Percentiles rank a stretch among this genome's conserved stretches.
These are phyloP conservation scores for Trichoderma reesei DNA, from an alignment of 495 filamentous ascomycete species.

Conservation along the genomic window DNA sequence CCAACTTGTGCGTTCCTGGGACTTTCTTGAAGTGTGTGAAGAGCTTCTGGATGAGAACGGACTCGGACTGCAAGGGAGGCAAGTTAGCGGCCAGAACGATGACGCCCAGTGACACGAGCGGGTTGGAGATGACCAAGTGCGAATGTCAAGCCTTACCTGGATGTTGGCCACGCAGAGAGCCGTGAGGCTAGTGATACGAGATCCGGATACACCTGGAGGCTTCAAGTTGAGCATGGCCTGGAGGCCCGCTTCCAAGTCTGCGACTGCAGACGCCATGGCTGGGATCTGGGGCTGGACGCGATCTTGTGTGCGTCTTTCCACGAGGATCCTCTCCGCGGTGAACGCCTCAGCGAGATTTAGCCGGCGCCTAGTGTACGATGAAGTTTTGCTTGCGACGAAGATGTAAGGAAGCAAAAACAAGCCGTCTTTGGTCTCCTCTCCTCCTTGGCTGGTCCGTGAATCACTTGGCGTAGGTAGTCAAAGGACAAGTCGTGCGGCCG, in stretches of 20 bases:
- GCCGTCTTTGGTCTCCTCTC: not conserved
- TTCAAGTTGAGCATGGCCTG: slow-evolving; percentile 87
- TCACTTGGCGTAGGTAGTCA: not conserved
- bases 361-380: not conserved
- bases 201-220: slow-evolving; percentile 84
- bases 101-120: not conserved
- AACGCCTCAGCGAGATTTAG: not conserved
- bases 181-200: slow-evolving; percentile 80
- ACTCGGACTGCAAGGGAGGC: slow-evolving; percentile 67
- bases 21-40: slow-evolving; percentile 96
- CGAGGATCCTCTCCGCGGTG: not conserved
- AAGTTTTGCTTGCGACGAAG: not conserved
- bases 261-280: slow-evolving; percentile 71
- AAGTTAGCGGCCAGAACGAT: not conserved
- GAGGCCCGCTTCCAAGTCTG: slow-evolving; percentile 80
- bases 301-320: not conserved
- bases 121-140: slow-evolving; percentile 10
- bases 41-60: slow-evolving; percentile 88
- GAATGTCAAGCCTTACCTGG: slow-evolving; percentile 57
- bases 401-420: not conserved
- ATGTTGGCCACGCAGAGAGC: slow-evolving; percentile 79
- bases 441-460: not conserved
- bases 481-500: not conserved
- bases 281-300: not conserved
- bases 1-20: slow-evolving; percentile 90